These are phyloP conservation scores for Cyathus striatus DNA, from an alignment of 768 basidiomycete genomes.

Conservation along the genomic window DNA sequence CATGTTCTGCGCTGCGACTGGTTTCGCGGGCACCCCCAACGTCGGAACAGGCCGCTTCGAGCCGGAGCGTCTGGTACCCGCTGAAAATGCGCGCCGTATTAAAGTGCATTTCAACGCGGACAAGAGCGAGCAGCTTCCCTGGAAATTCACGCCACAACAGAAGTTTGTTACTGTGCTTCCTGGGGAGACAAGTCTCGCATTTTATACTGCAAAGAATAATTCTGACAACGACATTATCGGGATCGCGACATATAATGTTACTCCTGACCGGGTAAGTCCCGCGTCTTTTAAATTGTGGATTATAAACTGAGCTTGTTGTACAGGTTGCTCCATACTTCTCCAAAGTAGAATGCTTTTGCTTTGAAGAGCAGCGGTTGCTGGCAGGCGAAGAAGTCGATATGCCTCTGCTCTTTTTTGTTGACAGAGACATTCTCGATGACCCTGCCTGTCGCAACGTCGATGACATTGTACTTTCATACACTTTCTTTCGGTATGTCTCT, in stretches of 20 bases:
- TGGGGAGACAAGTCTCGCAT: conserved; percentile 94
- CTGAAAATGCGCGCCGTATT: conserved; percentile 66
- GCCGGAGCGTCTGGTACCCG: conserved; percentile 78
- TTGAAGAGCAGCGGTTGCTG: conserved; percentile 94
- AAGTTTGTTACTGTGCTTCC: conserved; percentile 86
- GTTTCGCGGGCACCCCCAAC: conserved; percentile 92
- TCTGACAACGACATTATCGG: conserved; percentile 89
- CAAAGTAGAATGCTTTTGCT: conserved; percentile 99
- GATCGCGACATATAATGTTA: conserved; percentile 98
- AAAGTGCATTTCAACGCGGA: conserved; percentile 97
- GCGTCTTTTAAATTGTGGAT: not conserved
- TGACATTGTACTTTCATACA: conserved; percentile 92
- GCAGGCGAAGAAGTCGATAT: conserved; percentile 97
- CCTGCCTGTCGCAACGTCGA: conserved; percentile 82
- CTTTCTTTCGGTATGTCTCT: conserved; percentile 83
- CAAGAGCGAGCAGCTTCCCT: conserved; percentile 81
- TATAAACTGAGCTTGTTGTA: no score
- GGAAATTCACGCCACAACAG: conserved; percentile 90
- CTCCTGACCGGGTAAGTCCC: conserved; percentile 88
- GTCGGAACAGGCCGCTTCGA: conserved; percentile 83
- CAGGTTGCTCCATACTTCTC: conserved; percentile 98
- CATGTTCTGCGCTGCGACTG: conserved; percentile 97
- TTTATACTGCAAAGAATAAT: conserved; percentile 89
- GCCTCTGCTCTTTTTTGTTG: conserved; percentile 97
- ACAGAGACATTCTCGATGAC: conserved; percentile 94